These are phyloP conservation scores for Mortierella sp. DNA, from an alignment of 371 early-diverging fungal genomes.

Conservation along the genomic window DNA sequence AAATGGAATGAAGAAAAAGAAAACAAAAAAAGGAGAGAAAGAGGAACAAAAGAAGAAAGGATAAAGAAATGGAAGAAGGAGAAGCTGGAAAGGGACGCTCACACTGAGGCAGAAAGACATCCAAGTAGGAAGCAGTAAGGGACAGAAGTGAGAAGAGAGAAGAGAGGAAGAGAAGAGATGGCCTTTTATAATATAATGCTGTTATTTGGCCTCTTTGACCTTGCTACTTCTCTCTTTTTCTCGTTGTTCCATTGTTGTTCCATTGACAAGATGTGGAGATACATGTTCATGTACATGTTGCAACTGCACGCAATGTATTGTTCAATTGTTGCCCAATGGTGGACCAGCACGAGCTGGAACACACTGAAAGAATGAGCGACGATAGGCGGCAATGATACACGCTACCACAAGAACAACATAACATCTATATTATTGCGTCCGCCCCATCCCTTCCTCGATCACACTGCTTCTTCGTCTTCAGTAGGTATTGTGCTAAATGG, in stretches of 20 bases:
- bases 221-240: neutral
- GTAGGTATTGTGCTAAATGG: no score
- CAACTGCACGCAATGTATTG: neutral
- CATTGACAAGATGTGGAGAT: no score
- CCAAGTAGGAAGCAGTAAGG: neutral
- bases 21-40: neutral
- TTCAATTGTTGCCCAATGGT: neutral
- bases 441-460: neutral
- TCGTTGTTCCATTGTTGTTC: no score
- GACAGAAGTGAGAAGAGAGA: no score
- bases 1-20: neutral
- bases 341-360: constrained; percentile 25
- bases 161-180: no score
- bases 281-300: neutral
- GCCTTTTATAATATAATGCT: neutral
- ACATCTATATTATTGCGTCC: no score
- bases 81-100: neutral
- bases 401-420: no score
- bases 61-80: neutral
- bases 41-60: neutral
- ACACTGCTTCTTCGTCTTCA: no score
- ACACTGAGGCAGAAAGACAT: neutral
- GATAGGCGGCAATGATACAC: no score
- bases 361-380: no score
- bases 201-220: no score